Percentiles rank a stretch among this genome's conserved stretches.
Evolutionary conservation across 352 stramenopile genomes (phyloP).

Genomic region (Phytopythium delawarense): DNA sequence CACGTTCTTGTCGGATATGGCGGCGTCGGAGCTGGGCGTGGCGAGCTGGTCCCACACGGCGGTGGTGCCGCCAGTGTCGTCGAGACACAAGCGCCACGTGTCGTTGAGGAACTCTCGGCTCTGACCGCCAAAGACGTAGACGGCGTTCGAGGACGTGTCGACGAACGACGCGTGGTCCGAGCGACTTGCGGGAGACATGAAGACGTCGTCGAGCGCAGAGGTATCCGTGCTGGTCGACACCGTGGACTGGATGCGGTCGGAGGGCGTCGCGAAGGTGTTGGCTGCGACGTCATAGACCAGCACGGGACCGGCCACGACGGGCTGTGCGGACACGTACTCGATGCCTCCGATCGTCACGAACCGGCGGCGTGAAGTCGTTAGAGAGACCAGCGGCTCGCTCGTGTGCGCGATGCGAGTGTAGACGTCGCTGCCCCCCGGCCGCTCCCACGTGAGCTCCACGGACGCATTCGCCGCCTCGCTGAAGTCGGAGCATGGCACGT

Average conservation of each 20-base stretch:
- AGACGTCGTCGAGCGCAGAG: constrained; percentile 36
- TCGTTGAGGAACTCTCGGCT: constrained; percentile 58
- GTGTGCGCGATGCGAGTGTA: constrained; percentile 8
- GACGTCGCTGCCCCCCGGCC: neutral
- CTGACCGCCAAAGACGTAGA: constrained; percentile 55
- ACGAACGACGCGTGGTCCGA: constrained; percentile 50
- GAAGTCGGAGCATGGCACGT: constrained; percentile 1
- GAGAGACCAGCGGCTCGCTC: neutral
- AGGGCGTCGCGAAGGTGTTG: constrained; percentile 35
- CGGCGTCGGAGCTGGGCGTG: constrained; percentile 23
- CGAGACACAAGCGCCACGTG: constrained; percentile 53
- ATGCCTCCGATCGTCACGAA: constrained; percentile 62
- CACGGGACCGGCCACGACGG: constrained; percentile 45
- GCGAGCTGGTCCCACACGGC: constrained; percentile 53
- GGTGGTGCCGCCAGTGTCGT: constrained; percentile 23
- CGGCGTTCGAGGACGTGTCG: constrained; percentile 12
- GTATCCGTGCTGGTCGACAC: constrained; percentile 12
- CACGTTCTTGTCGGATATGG: constrained; percentile 11
- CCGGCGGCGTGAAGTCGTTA: neutral
- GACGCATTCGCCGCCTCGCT: constrained; percentile 1
- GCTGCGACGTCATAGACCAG: constrained; percentile 43
- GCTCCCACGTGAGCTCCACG: constrained; percentile 6
- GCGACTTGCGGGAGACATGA: constrained; percentile 53
- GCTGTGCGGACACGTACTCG: constrained; percentile 66
- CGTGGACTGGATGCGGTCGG: constrained; percentile 50